Evolutionary conservation across 176 grass and related monocot genomes (phyloP).

Genomic region (Dactylis glomerata): DNA sequence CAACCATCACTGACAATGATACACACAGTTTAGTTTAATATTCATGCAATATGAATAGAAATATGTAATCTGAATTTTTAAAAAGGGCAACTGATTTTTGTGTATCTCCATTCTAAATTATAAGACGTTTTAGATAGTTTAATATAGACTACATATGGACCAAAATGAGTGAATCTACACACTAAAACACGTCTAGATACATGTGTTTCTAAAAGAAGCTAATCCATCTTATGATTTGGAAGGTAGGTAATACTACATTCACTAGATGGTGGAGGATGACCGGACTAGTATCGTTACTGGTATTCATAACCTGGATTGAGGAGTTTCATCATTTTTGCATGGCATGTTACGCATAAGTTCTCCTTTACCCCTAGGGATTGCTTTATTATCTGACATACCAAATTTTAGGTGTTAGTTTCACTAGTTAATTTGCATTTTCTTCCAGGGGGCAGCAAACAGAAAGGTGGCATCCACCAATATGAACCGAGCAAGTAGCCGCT

Average conservation of each 20-base stretch:
- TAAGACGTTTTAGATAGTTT: no score
- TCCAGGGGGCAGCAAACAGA: conserved; percentile 87
- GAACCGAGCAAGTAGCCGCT: conserved; percentile 95
- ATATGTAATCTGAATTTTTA: background rate
- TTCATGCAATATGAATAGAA: background rate
- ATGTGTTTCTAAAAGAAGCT: no score
- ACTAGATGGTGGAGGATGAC: background rate
- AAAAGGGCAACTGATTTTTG: background rate
- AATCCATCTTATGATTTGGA: no score
- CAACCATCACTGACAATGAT: background rate
- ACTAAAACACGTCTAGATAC: no score
- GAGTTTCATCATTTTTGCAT: background rate
- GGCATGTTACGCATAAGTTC: background rate
- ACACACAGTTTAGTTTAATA: background rate
- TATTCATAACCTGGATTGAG: background rate
- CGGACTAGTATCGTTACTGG: background rate
- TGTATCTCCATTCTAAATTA: no score
- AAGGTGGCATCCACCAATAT: conserved; percentile 99
- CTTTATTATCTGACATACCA: background rate
- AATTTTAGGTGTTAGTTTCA: conserved; percentile 10
- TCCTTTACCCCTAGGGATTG: background rate
- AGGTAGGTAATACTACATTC: background rate
- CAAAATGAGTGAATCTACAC: no score
- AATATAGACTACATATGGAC: no score
- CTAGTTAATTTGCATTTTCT: conserved; percentile 16